Percentiles rank a stretch among this genome's conserved stretches.
Evolutionary conservation across 371 early-diverging fungal genomes (phyloP).

Genomic region (Mortierella sp.): DNA sequence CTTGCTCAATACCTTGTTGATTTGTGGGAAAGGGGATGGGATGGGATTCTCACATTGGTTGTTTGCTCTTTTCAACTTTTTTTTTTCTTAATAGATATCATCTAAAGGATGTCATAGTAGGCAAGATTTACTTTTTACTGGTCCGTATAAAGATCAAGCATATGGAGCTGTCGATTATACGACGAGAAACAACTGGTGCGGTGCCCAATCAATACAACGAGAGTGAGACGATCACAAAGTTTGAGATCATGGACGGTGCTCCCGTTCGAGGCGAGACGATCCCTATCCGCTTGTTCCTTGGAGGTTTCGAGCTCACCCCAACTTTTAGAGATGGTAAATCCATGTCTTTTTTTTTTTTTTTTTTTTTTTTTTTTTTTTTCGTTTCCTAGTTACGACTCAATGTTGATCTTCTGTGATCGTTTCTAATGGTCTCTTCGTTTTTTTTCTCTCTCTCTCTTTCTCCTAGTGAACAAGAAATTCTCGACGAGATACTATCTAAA

Average conservation of each 20-base stretch:
- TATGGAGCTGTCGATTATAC: conserved; percentile 94
- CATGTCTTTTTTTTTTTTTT: neutral
- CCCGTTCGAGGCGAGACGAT: conserved; percentile 94
- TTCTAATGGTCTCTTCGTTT: conserved; percentile 28
- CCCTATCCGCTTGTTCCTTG: conserved; percentile 90
- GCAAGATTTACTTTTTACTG: conserved; percentile 92
- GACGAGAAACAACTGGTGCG: conserved; percentile 90
- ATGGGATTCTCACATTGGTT: too few species aligned
- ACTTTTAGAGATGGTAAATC: conserved; percentile 57
- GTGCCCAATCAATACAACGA: conserved; percentile 93
- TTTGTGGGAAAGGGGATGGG: too few species aligned
- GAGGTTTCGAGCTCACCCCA: conserved; percentile 91
- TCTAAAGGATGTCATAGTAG: conserved; percentile 93
- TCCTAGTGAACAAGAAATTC: conserved; percentile 95
- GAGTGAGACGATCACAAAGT: conserved; percentile 92
- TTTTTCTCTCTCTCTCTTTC: conserved; percentile 21
- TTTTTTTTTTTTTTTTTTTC: conserved; percentile 10
- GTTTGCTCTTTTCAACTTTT: too few species aligned
- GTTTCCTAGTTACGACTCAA: neutral
- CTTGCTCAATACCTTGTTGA: conserved; percentile 48
- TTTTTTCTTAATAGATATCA: conserved; percentile 64
- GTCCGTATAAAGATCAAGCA: conserved; percentile 96
- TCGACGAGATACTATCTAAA: conserved; percentile 93
- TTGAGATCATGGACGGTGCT: conserved; percentile 97
- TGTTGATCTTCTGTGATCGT: too few species aligned